Evolutionary conservation across 2,329 filamentous ascomycete genomes (phyloP), one percentile per base, ranked within the genome.

Genomic region (Claviceps sp.): DNA sequence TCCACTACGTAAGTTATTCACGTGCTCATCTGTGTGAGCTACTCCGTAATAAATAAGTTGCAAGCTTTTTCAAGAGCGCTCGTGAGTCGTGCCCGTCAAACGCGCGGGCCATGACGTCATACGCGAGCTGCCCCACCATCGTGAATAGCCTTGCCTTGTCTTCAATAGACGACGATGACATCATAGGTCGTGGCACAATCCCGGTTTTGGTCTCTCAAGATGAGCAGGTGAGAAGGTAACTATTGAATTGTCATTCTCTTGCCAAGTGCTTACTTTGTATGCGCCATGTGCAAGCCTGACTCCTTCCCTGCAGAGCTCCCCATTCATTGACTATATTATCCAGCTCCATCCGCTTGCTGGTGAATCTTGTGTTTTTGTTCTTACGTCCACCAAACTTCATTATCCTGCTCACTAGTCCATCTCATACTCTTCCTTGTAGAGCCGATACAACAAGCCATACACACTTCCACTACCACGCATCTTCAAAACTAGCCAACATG

Each of bases 401-500:
- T 8, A 34, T 37, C 43, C 6, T 43, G 14, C 14, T 26, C 23
- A 23, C 40, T 9, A 29, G 11, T 36, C 16, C 36, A 34, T 26
- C 36, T 34, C 36, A 14, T 3, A n/a, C 44, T n/a, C n/a, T 9
- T n/a, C 23, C 38, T 13, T 29, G 29, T 17, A 5, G 20, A 38
- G 7, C 8, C 44, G 2, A 20, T 39, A 47, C 29, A 44, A 44
- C 2, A 29, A 20, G 14, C 22, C 8, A 29, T 39, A 26, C 22
- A 45, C 13, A 23, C 9, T 38, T 38, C 9, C 26, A 34, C 23
- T 39, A 36, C 16, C 37, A 29, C 8, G 9, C 29, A 4, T 34
- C 8, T 46, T n/a, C 16, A 16, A 20, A 40, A 17, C 16, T 17
- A 45, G 16, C 17, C 48, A 52, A 38, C 40, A 64, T 67, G 62